These are phyloP conservation scores for Yarrowia deformans DNA, from an alignment of 805 yeast genomes.

Conservation along the genomic window DNA sequence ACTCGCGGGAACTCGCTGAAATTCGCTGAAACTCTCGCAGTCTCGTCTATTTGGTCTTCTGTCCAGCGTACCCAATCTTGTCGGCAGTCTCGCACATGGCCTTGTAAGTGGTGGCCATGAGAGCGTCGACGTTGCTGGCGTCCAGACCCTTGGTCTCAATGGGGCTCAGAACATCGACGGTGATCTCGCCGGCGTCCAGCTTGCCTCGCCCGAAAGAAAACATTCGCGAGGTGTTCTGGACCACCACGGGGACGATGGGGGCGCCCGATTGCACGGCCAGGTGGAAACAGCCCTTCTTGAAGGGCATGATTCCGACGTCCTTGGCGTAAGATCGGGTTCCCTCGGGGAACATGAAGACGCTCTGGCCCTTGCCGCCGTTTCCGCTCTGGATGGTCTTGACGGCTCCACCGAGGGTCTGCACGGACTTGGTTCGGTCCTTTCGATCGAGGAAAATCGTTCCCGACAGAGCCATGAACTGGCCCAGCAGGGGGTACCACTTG, in stretches of 20 bases:
- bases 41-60: not conserved
- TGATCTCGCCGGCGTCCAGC: constrained; percentile 80
- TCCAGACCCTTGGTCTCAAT: constrained; percentile 72
- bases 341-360: constrained; percentile 92
- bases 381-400: constrained; percentile 64
- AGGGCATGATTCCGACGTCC: constrained; percentile 75
- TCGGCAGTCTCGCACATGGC: constrained; percentile 58
- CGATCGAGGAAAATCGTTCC: constrained; percentile 94
- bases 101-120: constrained; percentile 63
- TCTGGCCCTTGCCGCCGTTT: constrained; percentile 57
- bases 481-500: constrained; percentile 85
- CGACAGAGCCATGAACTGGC: constrained; percentile 94
- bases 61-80: constrained; percentile 48
- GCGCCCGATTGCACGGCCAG: constrained; percentile 91
- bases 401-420: constrained; percentile 75
- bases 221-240: constrained; percentile 81
- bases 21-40: too few relatives aligned
- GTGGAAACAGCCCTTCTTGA: constrained; percentile 98
- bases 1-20: too few relatives aligned
- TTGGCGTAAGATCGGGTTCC: constrained; percentile 89
- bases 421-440: constrained; percentile 74
- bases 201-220: constrained; percentile 65
- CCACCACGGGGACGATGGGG: constrained; percentile 88
- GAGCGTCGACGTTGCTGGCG: constrained; percentile 70
- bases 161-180: constrained; percentile 82